Conservation (phyloP, 1,284 basidiomycete species). For the Malassezia restricta region DNA sequence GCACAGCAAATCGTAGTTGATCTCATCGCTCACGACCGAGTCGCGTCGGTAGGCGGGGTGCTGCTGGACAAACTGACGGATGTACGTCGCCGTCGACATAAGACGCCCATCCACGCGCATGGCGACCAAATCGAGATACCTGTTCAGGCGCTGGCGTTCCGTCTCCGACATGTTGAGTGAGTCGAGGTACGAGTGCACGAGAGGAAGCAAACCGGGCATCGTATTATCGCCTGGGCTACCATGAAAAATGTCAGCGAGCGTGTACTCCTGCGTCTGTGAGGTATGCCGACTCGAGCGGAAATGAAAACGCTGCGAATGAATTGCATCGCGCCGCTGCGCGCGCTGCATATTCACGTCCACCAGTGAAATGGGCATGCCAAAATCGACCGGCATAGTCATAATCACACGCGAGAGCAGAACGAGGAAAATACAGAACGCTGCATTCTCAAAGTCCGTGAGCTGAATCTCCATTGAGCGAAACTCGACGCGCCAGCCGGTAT, state of each 20-base stretch:
- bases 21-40: slow-evolving; percentile 74
- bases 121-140: slow-evolving; percentile 37
- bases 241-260: slow-evolving; percentile 82
- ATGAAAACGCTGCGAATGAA: slow-evolving; percentile 63
- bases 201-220: slow-evolving; percentile 74
- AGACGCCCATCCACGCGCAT: slow-evolving; percentile 55
- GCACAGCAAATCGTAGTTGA: slow-evolving; percentile 67
- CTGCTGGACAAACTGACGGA: slow-evolving; percentile 72
- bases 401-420: slow-evolving; percentile 89
- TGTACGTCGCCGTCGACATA: slow-evolving; percentile 84
- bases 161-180: slow-evolving; percentile 65
- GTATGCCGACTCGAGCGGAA: slow-evolving; percentile 55
- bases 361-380: slow-evolving; percentile 94
- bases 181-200: slow-evolving; percentile 76
- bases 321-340: slow-evolving; percentile 74
- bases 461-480: slow-evolving; percentile 99
- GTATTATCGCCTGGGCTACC: slow-evolving; percentile 56
- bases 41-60: slow-evolving; percentile 85
- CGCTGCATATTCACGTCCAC: slow-evolving; percentile 93
- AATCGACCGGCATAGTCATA: slow-evolving; percentile 76
- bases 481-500: slow-evolving; percentile 96
- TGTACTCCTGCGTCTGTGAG: slow-evolving; percentile 78
- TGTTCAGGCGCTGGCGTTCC: slow-evolving; percentile 57
- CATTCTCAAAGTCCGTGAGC: slow-evolving; percentile 97
- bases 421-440: slow-evolving; percentile 85